A percentile compares a stretch with the other conserved stretches of the same genome.
phyloP scores from a whole-genome alignment of 1,139 yeast species.

The Hemisphaericaspora xylanilytica region DNA sequence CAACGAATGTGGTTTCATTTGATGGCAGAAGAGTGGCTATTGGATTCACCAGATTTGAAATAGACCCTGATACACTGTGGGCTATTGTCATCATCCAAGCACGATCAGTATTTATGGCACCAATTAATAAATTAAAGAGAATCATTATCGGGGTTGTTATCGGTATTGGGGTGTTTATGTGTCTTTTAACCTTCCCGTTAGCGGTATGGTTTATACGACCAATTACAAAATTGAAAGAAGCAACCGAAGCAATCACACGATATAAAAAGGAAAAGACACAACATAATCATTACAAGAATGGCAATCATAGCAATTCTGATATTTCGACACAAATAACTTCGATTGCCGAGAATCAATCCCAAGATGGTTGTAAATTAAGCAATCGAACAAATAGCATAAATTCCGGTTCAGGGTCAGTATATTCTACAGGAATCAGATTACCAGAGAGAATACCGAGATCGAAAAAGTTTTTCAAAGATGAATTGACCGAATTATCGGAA shows the following conservation, averaged over 20 bases:
- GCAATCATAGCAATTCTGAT: constrained; percentile 7
- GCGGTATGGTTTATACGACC: constrained; percentile 88
- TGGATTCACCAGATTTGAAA: constrained; percentile 62
- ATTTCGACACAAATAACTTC: constrained; percentile 2
- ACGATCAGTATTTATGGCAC: constrained; percentile 56
- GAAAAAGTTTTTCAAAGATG: constrained; percentile 72
- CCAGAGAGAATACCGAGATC: constrained; percentile 55
- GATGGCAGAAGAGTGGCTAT: constrained; percentile 54
- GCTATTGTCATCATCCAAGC: constrained; percentile 71
- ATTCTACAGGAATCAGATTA: constrained; percentile 40
- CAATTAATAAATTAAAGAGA: constrained; percentile 59
- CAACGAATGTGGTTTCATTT: constrained; percentile 43
- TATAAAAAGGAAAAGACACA: constrained; percentile 27
- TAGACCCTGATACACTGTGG: constrained; percentile 60
- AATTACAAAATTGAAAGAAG: constrained; percentile 73
- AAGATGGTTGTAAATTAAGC: neutral
- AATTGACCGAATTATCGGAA: constrained; percentile 79
- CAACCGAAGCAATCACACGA: constrained; percentile 64
- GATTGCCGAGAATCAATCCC: constrained; percentile 1
- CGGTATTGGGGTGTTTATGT: constrained; percentile 75
- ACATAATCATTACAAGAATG: neutral
- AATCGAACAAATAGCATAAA: constrained; percentile 22
- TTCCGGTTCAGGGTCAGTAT: constrained; percentile 30
- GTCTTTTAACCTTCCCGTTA: constrained; percentile 72
- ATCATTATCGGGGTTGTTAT: constrained; percentile 77